Evolutionary conservation across 805 yeast genomes (phyloP), one percentile per base, ranked within the genome.

Genomic region (Kuraishia hungarica): DNA sequence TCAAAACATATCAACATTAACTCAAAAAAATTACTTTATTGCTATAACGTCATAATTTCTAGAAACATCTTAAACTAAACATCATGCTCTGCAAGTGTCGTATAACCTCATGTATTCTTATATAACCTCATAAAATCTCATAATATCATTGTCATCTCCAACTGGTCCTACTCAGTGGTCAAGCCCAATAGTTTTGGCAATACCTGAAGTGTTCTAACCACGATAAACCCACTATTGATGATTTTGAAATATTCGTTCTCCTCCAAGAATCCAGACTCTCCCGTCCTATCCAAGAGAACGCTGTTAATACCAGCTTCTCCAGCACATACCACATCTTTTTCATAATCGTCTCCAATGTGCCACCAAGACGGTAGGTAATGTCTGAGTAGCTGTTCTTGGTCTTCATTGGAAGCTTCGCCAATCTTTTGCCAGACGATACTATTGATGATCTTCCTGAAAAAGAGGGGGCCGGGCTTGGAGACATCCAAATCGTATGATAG

Each of bases 301-400:
- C 86, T 82, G 54, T 80, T 81, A 81, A 89, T 80, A 0, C 91
- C 91, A 0, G 84, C 75, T 24, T 67, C 64, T 19, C 70, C 64
- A 0, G 84, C 73, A 2, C 83, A 86, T 15, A 70, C 61, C 55
- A 79, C 71, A 63, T 86, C 93, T 53, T 81, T 80, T 7, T 67
- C 67, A 43, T 73, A 65, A 59, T 79, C 82, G 62, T 86, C 92
- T 0, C 93, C 93, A 51, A 85, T 68, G 64, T 86, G 93, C 88
- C 87, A 85, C 13, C 61, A 58, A 10, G 55, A 52, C 29, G 63
- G 57, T 53, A 68, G 55, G 15, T 62, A 50, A 35, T 28, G 29
- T 29, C 43, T 17, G 13, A 20, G 23, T 11, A 43, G 50, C 6
- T n/a, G 23, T 11, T 23, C 11, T 24, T 15, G 29, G 24, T 21